Evolutionary conservation across 768 basidiomycete genomes (phyloP), one percentile per base, ranked within the genome.

Genomic region (Dacryopinax primogenitus): DNA sequence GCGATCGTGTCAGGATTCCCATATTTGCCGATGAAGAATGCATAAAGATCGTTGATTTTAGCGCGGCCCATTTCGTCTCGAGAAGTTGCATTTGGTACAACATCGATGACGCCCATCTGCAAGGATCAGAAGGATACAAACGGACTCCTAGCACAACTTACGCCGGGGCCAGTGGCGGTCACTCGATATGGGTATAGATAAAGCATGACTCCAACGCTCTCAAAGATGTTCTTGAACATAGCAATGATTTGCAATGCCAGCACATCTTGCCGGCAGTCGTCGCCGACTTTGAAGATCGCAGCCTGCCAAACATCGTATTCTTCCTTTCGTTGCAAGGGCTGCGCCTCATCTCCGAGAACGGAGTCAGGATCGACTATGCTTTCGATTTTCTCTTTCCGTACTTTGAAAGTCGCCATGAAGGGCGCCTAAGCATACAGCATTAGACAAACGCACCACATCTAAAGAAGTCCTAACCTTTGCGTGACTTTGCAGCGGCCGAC

Each of bases 321-420:
- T 47, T 74, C 69, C 26, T 58, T 71, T 28, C 68, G 70, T 71
- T 72, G 76, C 62, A 69, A 65, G 37, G 69, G 62, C 44, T 66
- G 62, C 16, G 69, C 68, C 39, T 71, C 68, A 15, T 72, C 83
- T 30, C 86, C 82, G 62, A 91, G 73, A 30, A 93, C 77, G 18
- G 85, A 84, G 66, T 92, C 88, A 0, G 89, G 85, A 71, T 92
- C 82, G 12, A 81, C 80, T 66, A 85, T 78, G 23, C 91, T 76
- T 23, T 85, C 82, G 26, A 86, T 72, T 3, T 83, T 80, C 68
- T 93, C 87, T 74, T 97, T 95, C 65, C 90, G 84, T 26, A 99
- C 96, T 79, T 95, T 96, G 81, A 99, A 99, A 0, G 95, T 97
- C 0, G 96, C 96, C 96, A 99, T 98, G 78, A 99, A 99, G 0